Conservation (phyloP, 2,329 filamentous ascomycete genomes). For the Didymella segeticola region DNA sequence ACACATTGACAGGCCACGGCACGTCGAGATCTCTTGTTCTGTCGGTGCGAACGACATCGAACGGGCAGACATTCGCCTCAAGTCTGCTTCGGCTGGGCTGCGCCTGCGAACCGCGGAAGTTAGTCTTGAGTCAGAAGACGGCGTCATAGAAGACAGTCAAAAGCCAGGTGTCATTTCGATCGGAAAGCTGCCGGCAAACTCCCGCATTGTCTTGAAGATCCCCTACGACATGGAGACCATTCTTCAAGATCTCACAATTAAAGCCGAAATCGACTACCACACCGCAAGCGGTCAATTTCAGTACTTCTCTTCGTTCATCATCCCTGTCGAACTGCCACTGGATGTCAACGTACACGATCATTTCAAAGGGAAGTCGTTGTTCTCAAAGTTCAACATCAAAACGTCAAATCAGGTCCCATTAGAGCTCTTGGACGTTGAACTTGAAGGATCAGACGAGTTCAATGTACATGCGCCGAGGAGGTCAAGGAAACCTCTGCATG, state of each 20-base stretch:
- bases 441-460: constrained; percentile 74
- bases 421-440: constrained; percentile 72
- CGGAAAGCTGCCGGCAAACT: constrained; percentile 51
- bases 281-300: constrained; percentile 71
- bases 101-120: constrained; percentile 62
- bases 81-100: constrained; percentile 66
- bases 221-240: constrained; percentile 87
- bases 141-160: constrained; percentile 52
- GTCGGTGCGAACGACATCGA: constrained; percentile 75
- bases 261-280: constrained; percentile 77
- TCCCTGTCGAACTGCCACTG: constrained; percentile 79
- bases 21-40: constrained; percentile 74
- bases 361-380: constrained; percentile 82
- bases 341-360: constrained; percentile 97
- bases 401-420: constrained; percentile 79
- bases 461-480: constrained; percentile 64
- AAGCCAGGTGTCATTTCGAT: constrained; percentile 58
- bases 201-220: constrained; percentile 66
- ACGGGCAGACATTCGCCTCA: constrained; percentile 59
- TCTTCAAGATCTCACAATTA: constrained; percentile 72
- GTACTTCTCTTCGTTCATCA: constrained; percentile 66
- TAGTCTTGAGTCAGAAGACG: constrained; percentile 51
- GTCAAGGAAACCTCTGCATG: constrained; percentile 57
- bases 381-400: constrained; percentile 90
- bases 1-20: constrained; percentile 79